Base-by-base conservation (phyloP, 805 yeast species). In the Lachancea kluyveri region DNA sequence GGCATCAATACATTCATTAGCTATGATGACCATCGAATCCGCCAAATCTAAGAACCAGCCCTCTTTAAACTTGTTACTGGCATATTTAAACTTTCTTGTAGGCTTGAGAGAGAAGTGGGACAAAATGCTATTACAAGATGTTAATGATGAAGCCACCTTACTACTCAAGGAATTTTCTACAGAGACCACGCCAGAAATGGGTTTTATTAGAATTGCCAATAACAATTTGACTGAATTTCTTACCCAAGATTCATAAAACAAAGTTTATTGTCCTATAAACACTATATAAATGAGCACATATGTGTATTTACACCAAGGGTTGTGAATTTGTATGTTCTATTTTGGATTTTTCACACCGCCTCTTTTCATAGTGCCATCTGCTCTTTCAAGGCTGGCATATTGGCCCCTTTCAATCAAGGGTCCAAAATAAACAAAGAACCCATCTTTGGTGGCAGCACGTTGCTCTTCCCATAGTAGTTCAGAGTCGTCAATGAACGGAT, bases 401-500 rank as follows among this genome's bases (percentile, higher is more conserved):
- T 67, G 65, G 10, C 67, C 68, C 29, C 73, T 77, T 28, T 80
- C 88, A 17, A 80, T 76, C 38, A 90, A 62, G 3, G 95, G 94
- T 0, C 99, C 99, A 65, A 87, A 84, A 57, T 78, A 92, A 0
- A 92, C 96, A 45, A 90, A 92, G 54, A 88, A 92, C 2, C 97
- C 98, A 50, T 92, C 97, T 43, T 82, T 82, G 1, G 96, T 87
- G 1, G 90, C 77, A 2, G 90, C 88, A 6, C 94, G 77, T 48
- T 83, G 94, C 55, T 88, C 96, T 59, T 92, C 98, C 82, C 92
- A 82, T 36, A 76, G 72, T 45, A 87, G 64, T 59, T 92, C 99
- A 10, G 85, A 73, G 59, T 92, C 98, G 60, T 92, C 99, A 37
- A 92, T 92, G 50, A 92, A 92, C 2, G 97, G 98, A 57, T 92